Evolutionary conservation across 805 yeast genomes (phyloP), one percentile per base, ranked within the genome.

Genomic region (Starmerella sirachaensis): DNA sequence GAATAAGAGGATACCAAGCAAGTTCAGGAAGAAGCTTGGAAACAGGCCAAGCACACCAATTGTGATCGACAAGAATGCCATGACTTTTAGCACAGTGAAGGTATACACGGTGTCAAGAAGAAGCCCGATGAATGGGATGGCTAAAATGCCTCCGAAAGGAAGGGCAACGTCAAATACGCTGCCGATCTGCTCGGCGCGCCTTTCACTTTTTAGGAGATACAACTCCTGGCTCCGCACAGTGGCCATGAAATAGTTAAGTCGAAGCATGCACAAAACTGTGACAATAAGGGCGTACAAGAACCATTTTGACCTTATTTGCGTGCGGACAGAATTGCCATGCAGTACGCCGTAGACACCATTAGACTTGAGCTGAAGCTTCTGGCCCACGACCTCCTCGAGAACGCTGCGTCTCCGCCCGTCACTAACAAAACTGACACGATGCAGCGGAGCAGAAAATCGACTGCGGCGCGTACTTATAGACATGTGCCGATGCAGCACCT

Each of bases 191-290:
- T 66, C 55, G 1, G 93, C 93, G 3, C 51, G 46, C 3, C 63
- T 56, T 7, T 61, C 61, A 24, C 24, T 25, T 10, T 70, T 72
- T 38, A 84, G 65, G 43, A 85, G 67, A 53, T 65, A 88, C 18
- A 68, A 68, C 64, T 84, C 93, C 61, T 86, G 96, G 0, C 93
- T 64, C 52, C 75, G 72, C 24, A 86, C 65, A 2, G 96, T 83
- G 7, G 95, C 96, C 38, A 86, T 91, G 59, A 84, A 88, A 58
- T 82, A 88, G 62, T 86, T 86, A 49, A 86, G 78, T 56, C 96
- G 68, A 30, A 88, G 67, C 95, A 86, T 86, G 58, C 84, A 93
- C 40, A 86, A 69, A 3, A 86, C 71, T 5, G 94, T 80, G 57
- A 85, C 82, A 2, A 72, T 53, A 18, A 82, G 71, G 80, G 84